Conservation (phyloP, 495 filamentous ascomycete genomes). For the Penicillium salamii region DNA sequence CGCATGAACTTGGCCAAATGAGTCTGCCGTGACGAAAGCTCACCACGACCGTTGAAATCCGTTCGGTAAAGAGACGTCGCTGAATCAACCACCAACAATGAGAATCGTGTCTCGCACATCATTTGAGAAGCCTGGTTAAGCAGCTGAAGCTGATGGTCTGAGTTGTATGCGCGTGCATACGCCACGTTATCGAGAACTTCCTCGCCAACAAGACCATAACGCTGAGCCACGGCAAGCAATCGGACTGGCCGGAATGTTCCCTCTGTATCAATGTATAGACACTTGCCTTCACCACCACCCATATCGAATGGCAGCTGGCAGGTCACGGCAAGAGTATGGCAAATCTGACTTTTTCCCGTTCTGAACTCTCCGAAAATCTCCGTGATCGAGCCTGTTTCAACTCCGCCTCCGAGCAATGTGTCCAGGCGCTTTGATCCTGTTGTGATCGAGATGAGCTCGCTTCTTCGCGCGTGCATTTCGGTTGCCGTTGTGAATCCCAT, state of each 20-base stretch:
- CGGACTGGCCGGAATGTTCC: slow-evolving; percentile 95
- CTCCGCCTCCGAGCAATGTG: slow-evolving; percentile 87
- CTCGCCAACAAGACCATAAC: slow-evolving; percentile 91
- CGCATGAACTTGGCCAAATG: slow-evolving; percentile 98
- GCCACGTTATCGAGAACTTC: slow-evolving; percentile 98
- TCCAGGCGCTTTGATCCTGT: slow-evolving; percentile 97
- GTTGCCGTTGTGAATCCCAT: slow-evolving; percentile 99
- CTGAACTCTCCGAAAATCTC: slow-evolving; percentile 98
- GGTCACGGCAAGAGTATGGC: slow-evolving; percentile 96
- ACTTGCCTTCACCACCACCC: slow-evolving; percentile 98
- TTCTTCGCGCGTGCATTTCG: slow-evolving; percentile 95
- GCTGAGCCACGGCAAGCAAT: slow-evolving; percentile 83
- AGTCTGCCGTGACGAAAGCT: slow-evolving; percentile 82
- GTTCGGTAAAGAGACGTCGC: slow-evolving; percentile 94
- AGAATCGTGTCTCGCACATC: slow-evolving; percentile 99
- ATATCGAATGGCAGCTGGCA: slow-evolving; percentile 98
- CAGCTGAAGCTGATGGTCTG: slow-evolving; percentile 91
- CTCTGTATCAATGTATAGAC: slow-evolving; percentile 98
- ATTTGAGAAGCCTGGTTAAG: slow-evolving; percentile 93
- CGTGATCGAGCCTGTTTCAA: slow-evolving; percentile 97
- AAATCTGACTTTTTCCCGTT: slow-evolving; percentile 97
- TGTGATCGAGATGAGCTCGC: slow-evolving; percentile 95
- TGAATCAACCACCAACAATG: slow-evolving; percentile 89
- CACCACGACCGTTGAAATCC: slow-evolving; percentile 91
- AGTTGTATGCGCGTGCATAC: slow-evolving; percentile 97